phyloP scores from a whole-genome alignment of 331 rosid genomes.

The Cucumis variabilis region DNA sequence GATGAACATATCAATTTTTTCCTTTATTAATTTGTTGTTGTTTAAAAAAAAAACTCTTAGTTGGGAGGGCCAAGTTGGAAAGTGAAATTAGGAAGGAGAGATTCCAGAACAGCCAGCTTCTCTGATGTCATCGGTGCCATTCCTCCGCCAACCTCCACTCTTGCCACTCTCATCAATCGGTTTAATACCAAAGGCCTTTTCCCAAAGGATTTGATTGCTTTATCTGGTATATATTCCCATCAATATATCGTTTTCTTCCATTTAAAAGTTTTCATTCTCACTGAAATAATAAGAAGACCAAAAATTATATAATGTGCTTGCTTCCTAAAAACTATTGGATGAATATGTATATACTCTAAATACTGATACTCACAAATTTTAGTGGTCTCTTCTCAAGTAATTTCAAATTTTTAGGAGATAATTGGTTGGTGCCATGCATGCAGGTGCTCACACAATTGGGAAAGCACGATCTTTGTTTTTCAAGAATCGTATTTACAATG shows the following conservation, averaged over 20 bases:
- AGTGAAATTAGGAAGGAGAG: slow-evolving; percentile 88
- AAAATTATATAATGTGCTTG: no score
- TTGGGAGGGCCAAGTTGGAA: slow-evolving; percentile 87
- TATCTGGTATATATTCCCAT: slow-evolving; percentile 68
- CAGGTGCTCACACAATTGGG: slow-evolving; percentile 58
- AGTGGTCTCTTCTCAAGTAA: no score
- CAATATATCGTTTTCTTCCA: not conserved
- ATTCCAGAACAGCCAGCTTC: slow-evolving; percentile 60
- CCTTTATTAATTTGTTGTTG: no score
- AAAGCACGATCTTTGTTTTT: slow-evolving; percentile 58
- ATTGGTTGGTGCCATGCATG: not conserved
- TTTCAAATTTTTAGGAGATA: no score
- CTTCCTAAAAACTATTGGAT: not conserved
- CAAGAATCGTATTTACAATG: slow-evolving; percentile 62
- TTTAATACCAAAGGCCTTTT: slow-evolving; percentile 68
- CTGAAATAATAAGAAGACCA: not conserved
- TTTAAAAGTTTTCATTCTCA: not conserved
- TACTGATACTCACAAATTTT: no score
- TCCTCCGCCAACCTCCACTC: slow-evolving; percentile 63
- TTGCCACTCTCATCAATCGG: slow-evolving; percentile 45
- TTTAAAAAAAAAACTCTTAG: slow-evolving; percentile 29
- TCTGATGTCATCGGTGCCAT: slow-evolving; percentile 58
- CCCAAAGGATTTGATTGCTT: slow-evolving; percentile 72
- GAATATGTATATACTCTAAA: no score
- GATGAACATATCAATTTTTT: no score